Base-by-base conservation (phyloP, 129 eudicot species). In the Centrapalus pauciflorus region DNA sequence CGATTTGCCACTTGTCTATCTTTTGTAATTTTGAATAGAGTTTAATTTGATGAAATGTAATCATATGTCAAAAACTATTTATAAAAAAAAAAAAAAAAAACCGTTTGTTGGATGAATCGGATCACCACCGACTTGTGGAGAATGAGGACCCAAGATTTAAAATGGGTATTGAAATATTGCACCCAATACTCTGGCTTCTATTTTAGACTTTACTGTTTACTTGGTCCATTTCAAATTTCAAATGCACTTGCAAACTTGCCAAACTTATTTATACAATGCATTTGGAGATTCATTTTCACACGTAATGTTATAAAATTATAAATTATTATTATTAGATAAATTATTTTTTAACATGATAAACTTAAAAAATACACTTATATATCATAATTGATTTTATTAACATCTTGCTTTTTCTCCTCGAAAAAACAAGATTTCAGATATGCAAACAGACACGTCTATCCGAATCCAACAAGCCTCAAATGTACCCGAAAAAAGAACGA, bases 91-190 rank as follows among this genome's bases (percentile, higher is more conserved):
- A 23, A 23, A 7, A 17, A 46, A n/a, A 21, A 55, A 25, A 14
- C 20, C 30, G 27, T 23, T 26, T 40, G 54, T 14, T 41, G 45
- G 66, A 69, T 69, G 65, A 69, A 38, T 14, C 28, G 45, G 66
- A 69, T 69, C 74, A 69, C 74, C 74, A 69, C 74, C 74, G 74
- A 69, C 66, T 28, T 55, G 41, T n/a, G 70, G 27, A 38, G 40
- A 37, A 55, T 37, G 56, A 26, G 26, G 41, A 55, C 13, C 45
- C 63, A 68, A 37, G 25, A 37, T 50, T 41, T 45, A 55, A n/a
- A 38, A 55, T 69, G 75, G 40, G 26, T 69, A 23, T 56, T 28
- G 66, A 69, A 55, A 56, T 56, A 57, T 69, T 27, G 30, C 19
- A 17, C 35, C 5, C 16, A 62, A n/a, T 13, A 12, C 6, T 62